Conservation (phyloP, 306 rosid species). For the Bauhinia variegata region DNA sequence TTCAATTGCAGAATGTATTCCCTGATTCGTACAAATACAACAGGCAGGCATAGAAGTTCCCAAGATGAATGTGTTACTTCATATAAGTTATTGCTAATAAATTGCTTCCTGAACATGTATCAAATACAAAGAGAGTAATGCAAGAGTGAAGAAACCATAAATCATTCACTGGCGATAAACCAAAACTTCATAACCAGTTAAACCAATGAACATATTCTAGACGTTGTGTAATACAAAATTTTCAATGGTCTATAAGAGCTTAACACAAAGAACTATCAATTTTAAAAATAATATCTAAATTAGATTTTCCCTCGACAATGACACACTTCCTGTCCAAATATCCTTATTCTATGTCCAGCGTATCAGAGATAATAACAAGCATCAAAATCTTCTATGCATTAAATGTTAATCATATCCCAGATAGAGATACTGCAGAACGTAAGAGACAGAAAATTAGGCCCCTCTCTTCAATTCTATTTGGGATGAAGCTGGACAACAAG, state of each 20-base stretch:
- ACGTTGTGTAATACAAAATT: neutral
- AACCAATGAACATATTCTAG: neutral
- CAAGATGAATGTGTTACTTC: neutral
- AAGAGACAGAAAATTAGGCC: neutral
- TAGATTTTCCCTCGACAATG: neutral
- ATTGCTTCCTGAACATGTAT: neutral
- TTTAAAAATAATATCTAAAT: conserved; percentile 1
- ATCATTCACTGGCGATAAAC: neutral
- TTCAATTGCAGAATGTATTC: conserved; percentile 4
- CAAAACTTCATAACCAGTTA: neutral
- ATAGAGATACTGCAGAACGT: neutral
- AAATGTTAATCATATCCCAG: neutral
- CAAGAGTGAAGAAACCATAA: neutral
- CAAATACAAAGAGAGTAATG: neutral
- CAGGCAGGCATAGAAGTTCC: neutral
- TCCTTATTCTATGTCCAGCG: neutral
- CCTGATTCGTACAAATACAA: conserved; percentile 10
- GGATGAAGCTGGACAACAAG: too few relatives aligned
- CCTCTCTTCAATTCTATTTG: neutral
- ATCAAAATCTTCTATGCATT: neutral
- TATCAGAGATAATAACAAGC: neutral
- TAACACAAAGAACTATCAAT: conserved; percentile 2
- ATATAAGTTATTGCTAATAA: neutral
- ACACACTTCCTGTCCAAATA: conserved; percentile 2
- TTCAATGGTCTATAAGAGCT: neutral